A percentile compares a stretch with the other conserved stretches of the same genome.
phyloP scores from a whole-genome alignment of 2,329 filamentous ascomycete species.

The Colletotrichum simmondsii region DNA sequence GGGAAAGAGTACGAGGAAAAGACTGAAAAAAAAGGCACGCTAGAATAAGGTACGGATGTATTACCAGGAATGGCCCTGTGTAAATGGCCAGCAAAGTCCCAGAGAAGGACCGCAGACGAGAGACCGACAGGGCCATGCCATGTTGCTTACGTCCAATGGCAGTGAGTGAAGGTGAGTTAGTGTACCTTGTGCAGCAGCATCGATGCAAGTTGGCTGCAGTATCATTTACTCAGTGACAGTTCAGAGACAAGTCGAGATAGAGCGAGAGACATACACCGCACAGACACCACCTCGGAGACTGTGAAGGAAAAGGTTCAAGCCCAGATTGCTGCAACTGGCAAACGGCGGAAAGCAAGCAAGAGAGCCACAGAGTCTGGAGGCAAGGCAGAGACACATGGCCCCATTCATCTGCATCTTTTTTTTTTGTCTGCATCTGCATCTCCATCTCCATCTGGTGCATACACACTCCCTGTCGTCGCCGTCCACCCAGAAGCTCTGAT shows the following conservation, averaged over 20 bases:
- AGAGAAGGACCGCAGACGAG: neutral
- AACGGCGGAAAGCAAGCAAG: neutral
- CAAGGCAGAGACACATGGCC: neutral
- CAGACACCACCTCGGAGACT: neutral
- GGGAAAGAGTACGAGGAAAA: neutral
- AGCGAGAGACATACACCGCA: neutral
- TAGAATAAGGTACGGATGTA: slow-evolving; percentile 12
- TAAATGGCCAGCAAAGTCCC: neutral
- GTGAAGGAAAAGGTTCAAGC: neutral
- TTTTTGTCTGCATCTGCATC: slow-evolving; percentile 5
- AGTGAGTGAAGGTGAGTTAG: neutral
- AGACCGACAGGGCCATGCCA: neutral
- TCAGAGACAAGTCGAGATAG: neutral
- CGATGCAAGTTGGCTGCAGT: slow-evolving; percentile 11
- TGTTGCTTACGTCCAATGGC: neutral
- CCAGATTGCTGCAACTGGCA: neutral
- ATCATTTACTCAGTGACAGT: neutral
- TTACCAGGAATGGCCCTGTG: slow-evolving; percentile 7
- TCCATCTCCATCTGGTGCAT: slow-evolving; percentile 10
- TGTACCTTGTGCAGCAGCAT: neutral
- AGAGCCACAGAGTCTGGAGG: neutral
- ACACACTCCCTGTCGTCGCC: slow-evolving; percentile 24
- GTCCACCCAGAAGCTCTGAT: slow-evolving; percentile 27
- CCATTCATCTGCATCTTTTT: slow-evolving; percentile 7
- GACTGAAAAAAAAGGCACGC: neutral